A percentile compares a stretch with the other conserved stretches of the same genome.
Evolutionary conservation across 2,329 filamentous ascomycete genomes (phyloP).

Genomic region (Harringtonia lauricola): DNA sequence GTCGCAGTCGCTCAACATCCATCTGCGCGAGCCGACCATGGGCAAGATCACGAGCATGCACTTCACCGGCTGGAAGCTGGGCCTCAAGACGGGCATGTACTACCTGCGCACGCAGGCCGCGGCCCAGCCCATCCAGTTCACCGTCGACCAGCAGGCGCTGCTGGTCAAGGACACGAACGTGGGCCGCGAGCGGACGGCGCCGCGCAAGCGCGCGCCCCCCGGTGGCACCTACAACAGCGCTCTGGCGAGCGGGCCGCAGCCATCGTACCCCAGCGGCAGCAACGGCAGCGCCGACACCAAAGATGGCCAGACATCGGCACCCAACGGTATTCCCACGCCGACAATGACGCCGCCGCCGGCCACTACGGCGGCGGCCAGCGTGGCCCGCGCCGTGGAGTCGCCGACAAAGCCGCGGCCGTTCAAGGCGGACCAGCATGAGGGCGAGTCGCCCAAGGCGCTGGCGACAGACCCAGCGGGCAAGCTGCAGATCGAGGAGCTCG

Average conservation of each 20-base stretch:
- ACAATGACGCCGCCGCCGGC: slow-evolving; percentile 52
- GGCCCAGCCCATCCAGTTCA: slow-evolving; percentile 95
- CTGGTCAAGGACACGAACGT: slow-evolving; percentile 76
- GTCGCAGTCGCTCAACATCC: slow-evolving; percentile 97
- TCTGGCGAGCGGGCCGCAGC: slow-evolving; percentile 51
- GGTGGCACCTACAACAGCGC: slow-evolving; percentile 47
- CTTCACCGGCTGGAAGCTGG: slow-evolving; percentile 97
- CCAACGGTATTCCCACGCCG: slow-evolving; percentile 59
- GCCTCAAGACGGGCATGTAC: slow-evolving; percentile 99
- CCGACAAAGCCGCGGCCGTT: slow-evolving; percentile 55
- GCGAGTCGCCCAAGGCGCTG: slow-evolving; percentile 68
- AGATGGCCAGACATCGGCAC: slow-evolving; percentile 31
- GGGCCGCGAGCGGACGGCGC: slow-evolving; percentile 45
- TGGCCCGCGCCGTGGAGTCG: slow-evolving; percentile 34
- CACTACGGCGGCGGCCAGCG: slow-evolving; percentile 29
- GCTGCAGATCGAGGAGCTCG: slow-evolving; percentile 53
- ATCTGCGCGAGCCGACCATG: slow-evolving; percentile 99
- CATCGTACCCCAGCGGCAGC: slow-evolving; percentile 54
- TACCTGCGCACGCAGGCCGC: slow-evolving; percentile 97
- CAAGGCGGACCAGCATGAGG: slow-evolving; percentile 67
- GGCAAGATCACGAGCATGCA: slow-evolving; percentile 99
- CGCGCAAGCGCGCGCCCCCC: slow-evolving; percentile 55
- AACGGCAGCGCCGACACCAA: slow-evolving; percentile 27
- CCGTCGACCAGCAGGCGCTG: slow-evolving; percentile 91
- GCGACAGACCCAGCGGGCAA: slow-evolving; percentile 57